Base-by-base conservation (phyloP, 2,329 filamentous ascomycete species). In the Dothistroma septosporum region DNA sequence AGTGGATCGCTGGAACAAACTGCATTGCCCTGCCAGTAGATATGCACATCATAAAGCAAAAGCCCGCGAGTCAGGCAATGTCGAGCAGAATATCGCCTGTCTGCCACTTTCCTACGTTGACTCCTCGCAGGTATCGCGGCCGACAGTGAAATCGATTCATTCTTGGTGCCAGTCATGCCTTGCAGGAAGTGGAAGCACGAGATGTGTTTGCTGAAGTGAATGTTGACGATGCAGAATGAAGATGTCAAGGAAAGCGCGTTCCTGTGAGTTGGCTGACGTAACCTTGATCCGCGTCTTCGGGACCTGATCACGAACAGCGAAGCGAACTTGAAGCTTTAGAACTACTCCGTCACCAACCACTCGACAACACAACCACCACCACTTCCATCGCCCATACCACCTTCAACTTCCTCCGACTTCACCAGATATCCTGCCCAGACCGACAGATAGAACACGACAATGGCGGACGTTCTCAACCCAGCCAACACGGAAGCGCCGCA, bases 401-500 rank as follows among this genome's bases (percentile, higher is more conserved):
- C 58, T 56, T 28, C 12, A 60, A 24, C 32, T 32, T 21, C 32
- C 19, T 16, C 16, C 53, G 31, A 11, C 33, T 28, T 16, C 1
- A 10, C 12, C 41, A 22, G 22, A 12, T 14, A 12, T 24, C 11
- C 32, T 11, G 33, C 32, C 24, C 10, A 56, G 21, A 31, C 9
- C 28, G 14, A 44, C 21, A 19, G 21, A 56, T 8, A 22, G 14
- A 11, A 32, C 54, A 22, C 54, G 66, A 70, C 44, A 70, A 97
- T 97, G 93, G 92, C 87, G 77, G 83, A 89, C 72, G 86, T 96
- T 74, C 91, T 96, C 79, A 92, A 85, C 79, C 87, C 91, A 74
- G 82, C 83, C 76, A 89, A 86, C 82, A 85, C 82, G 68, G 80
- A 87, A 77, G 83, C 87, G 74, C 87, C 89, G 76, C 89, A 92